Evolutionary conservation across 2,329 filamentous ascomycete species (phyloP).

Genomic region (Ascosphaera apis): DNA sequence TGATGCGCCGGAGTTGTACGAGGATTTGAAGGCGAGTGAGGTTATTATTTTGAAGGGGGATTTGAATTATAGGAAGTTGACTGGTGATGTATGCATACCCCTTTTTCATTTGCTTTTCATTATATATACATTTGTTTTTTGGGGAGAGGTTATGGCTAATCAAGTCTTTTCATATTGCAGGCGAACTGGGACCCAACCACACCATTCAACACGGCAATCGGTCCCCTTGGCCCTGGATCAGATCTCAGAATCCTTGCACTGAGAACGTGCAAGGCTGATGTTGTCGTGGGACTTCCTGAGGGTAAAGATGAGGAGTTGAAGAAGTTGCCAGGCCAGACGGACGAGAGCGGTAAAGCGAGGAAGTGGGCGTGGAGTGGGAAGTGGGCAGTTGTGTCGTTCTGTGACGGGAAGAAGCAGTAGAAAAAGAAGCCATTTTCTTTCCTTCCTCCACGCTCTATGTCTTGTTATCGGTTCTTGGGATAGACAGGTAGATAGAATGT

Average conservation of each 20-base stretch:
- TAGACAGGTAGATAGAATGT: not conserved
- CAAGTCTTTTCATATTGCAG: no score
- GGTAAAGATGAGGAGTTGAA: slow-evolving; percentile 67
- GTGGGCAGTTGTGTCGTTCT: slow-evolving; percentile 85
- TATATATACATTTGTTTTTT: not conserved
- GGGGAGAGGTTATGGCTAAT: not conserved
- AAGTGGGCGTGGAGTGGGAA: slow-evolving; percentile 94
- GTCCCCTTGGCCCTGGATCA: slow-evolving; percentile 58
- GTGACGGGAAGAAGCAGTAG: slow-evolving; percentile 33
- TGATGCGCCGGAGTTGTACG: slow-evolving; percentile 40
- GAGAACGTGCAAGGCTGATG: slow-evolving; percentile 89
- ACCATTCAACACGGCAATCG: slow-evolving; percentile 62
- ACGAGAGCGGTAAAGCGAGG: slow-evolving; percentile 42
- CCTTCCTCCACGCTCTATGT: not conserved
- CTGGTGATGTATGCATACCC: slow-evolving; percentile 53
- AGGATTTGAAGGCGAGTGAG: slow-evolving; percentile 62
- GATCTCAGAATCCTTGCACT: slow-evolving; percentile 69
- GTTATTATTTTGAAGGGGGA: slow-evolving; percentile 95
- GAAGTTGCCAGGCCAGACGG: slow-evolving; percentile 43
- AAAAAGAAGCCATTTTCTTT: not conserved
- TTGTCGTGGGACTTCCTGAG: slow-evolving; percentile 64
- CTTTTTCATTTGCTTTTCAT: not conserved
- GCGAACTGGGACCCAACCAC: slow-evolving; percentile 69
- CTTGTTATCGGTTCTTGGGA: not conserved
- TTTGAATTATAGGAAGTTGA: slow-evolving; percentile 85